Evolutionary conservation across 805 yeast genomes (phyloP).

Genomic region (Pichia cephalocereana): DNA sequence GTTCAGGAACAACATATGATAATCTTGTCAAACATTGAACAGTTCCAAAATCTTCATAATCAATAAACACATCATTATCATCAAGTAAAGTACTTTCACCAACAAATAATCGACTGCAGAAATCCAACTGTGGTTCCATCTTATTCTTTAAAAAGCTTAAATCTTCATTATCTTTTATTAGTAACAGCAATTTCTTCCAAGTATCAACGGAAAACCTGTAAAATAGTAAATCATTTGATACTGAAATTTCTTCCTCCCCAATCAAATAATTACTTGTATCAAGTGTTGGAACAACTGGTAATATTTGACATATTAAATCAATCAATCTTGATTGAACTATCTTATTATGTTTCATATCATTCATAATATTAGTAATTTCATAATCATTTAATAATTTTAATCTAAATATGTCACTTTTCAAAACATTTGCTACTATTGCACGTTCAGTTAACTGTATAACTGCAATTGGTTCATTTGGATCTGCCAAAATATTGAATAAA

Average conservation of each 20-base stretch:
- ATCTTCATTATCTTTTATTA: not conserved
- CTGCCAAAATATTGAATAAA: constrained; percentile 17
- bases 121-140: constrained; percentile 15
- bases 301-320: constrained; percentile 22
- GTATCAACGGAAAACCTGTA: constrained; percentile 22
- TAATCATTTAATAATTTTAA: constrained; percentile 20
- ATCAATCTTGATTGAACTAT: constrained; percentile 22
- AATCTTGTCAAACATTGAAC: constrained; percentile 3
- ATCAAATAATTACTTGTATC: constrained; percentile 21
- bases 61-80: not conserved
- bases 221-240: constrained; percentile 24
- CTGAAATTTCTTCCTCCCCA: constrained; percentile 14
- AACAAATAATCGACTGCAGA: constrained; percentile 18
- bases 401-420: constrained; percentile 23
- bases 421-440: constrained; percentile 15
- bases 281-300: constrained; percentile 17
- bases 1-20: constrained; percentile 6
- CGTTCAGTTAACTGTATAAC: constrained; percentile 18
- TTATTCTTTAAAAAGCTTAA: constrained; percentile 9
- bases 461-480: constrained; percentile 13
- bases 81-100: constrained; percentile 9
- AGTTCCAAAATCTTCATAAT: constrained; percentile 5
- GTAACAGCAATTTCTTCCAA: constrained; percentile 21
- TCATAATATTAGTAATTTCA: constrained; percentile 17
- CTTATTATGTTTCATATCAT: constrained; percentile 17